Evolutionary conservation across 495 filamentous ascomycete genomes (phyloP).

Genomic region (Aspergillus bridgeri): DNA sequence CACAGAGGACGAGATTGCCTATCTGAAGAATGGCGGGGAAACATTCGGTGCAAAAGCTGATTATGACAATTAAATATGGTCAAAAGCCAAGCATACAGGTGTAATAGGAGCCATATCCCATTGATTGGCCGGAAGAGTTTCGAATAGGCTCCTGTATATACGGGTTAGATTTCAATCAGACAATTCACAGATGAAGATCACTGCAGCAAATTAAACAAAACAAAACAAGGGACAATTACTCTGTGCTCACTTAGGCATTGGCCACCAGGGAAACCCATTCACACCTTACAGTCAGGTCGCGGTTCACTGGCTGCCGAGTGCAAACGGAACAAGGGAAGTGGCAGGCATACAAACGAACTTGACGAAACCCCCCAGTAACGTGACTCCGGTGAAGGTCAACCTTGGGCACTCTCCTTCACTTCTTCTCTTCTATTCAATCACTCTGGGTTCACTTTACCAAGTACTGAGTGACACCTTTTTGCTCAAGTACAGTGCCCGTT

Average conservation of each 20-base stretch:
- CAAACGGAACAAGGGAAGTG: neutral
- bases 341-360: too few relatives aligned
- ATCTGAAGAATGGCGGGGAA: neutral
- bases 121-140: too few relatives aligned
- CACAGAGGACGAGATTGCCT: neutral
- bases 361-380: neutral
- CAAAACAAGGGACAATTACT: neutral
- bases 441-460: neutral
- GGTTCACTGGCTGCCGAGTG: neutral
- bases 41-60: neutral
- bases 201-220: neutral
- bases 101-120: too few relatives aligned
- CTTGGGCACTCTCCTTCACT: neutral
- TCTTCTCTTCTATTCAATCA: neutral
- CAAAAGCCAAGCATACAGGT: too few relatives aligned
- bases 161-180: neutral
- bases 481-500: neutral
- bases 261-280: too few relatives aligned
- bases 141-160: neutral
- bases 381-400: neutral
- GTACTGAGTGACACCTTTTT: neutral
- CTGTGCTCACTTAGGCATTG: too few relatives aligned
- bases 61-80: neutral
- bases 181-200: neutral
- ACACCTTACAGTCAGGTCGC: too few relatives aligned